Evolutionary conservation across 1,139 yeast genomes (phyloP).

Genomic region (Nakaseomyces sp.): DNA sequence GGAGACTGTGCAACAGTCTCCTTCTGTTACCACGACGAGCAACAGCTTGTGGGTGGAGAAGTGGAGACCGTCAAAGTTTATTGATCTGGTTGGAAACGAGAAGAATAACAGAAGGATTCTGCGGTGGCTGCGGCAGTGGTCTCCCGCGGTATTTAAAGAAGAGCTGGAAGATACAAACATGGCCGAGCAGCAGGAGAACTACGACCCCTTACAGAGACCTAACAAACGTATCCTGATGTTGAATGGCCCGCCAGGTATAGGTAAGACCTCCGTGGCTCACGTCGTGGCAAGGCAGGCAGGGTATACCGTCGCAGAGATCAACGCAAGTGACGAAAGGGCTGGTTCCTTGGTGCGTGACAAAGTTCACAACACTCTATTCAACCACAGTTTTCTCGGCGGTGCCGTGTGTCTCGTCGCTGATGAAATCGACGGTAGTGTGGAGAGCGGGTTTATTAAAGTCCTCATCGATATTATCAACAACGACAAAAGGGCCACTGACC

Average conservation of each 20-base stretch:
- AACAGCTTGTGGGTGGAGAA: conserved; percentile 62
- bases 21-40: too few relatives aligned
- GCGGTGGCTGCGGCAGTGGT: conserved; percentile 81
- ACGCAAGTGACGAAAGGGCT: conserved; percentile 80
- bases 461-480: conserved; percentile 50
- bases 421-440: conserved; percentile 86
- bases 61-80: conserved; percentile 65
- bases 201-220: conserved; percentile 65
- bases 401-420: conserved; percentile 82
- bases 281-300: conserved; percentile 77
- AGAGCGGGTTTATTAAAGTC: conserved; percentile 67
- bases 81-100: conserved; percentile 78
- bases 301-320: conserved; percentile 71
- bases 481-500: conserved; percentile 47
- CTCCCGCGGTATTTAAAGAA: conserved; percentile 52
- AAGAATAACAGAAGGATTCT: conserved; percentile 60
- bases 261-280: conserved; percentile 87
- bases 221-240: conserved; percentile 57
- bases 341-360: conserved; percentile 50
- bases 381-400: conserved; percentile 46
- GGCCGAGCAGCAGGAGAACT: conserved; percentile 8
- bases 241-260: conserved; percentile 94
- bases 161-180: conserved; percentile 22
- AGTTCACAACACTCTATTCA: conserved; percentile 60
- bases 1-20: too few relatives aligned